These are phyloP conservation scores for Saccharomycopsis malanga DNA, from an alignment of 805 yeast species.

Conservation along the genomic window DNA sequence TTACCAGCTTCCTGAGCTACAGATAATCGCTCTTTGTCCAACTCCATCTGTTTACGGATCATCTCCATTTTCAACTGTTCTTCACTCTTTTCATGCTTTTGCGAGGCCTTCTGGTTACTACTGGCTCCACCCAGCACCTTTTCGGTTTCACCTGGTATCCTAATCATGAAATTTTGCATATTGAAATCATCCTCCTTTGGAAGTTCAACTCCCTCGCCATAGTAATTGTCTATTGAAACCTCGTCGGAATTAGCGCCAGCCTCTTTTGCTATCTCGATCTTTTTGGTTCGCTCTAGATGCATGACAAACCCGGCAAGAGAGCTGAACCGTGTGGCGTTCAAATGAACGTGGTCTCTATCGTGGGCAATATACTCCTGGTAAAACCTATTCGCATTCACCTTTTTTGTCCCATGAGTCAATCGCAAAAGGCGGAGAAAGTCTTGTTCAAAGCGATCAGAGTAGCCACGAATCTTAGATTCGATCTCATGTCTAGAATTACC, in stretches of 20 bases:
- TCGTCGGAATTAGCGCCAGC: background rate
- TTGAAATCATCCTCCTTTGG: background rate
- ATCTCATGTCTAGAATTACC: constrained; percentile 34
- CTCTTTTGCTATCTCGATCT: constrained; percentile 31
- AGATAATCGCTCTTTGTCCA: constrained; percentile 9
- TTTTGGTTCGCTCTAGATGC: constrained; percentile 49
- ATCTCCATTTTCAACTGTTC: constrained; percentile 18
- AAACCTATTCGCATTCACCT: constrained; percentile 71
- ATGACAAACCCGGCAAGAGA: constrained; percentile 63
- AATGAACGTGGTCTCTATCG: constrained; percentile 78
- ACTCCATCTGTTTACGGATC: constrained; percentile 18
- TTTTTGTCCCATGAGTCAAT: constrained; percentile 73
- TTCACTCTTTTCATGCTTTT: constrained; percentile 17
- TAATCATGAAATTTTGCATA: constrained; percentile 13
- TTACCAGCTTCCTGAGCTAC: background rate
- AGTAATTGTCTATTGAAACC: background rate
- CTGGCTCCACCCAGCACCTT: constrained; percentile 2
- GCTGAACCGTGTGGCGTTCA: constrained; percentile 82
- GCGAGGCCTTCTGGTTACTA: constrained; percentile 10
- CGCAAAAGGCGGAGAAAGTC: constrained; percentile 60
- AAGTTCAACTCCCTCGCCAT: background rate
- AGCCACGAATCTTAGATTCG: constrained; percentile 40
- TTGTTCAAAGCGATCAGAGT: constrained; percentile 48
- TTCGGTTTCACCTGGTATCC: constrained; percentile 15
- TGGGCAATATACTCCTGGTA: constrained; percentile 78